Conservation (phyloP, 2,329 filamentous ascomycete species). For the Neopestalotiopsis rosae region DNA sequence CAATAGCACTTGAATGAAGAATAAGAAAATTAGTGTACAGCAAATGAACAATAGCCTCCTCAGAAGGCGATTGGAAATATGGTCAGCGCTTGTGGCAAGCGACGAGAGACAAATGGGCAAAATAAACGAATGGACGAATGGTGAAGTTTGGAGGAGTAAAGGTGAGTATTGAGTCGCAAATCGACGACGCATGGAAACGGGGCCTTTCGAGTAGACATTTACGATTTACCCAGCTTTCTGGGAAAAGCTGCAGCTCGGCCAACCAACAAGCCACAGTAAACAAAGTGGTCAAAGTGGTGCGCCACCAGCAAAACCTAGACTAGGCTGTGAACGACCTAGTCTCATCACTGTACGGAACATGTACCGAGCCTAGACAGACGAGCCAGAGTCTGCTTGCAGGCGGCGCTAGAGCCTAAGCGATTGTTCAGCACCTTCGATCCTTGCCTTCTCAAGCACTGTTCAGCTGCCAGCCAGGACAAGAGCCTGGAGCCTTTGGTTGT, state of each 20-base stretch:
- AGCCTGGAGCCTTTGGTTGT: neutral
- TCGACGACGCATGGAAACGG: neutral
- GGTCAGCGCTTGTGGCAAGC: neutral
- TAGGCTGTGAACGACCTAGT: neutral
- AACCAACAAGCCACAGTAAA: slow-evolving; percentile 24
- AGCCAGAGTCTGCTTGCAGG: slow-evolving; percentile 21
- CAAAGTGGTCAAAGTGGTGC: slow-evolving; percentile 13
- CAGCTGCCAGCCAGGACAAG: too few relatives aligned
- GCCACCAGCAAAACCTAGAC: neutral
- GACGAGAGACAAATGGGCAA: neutral
- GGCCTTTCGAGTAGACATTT: neutral
- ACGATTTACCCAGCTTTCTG: slow-evolving; percentile 8
- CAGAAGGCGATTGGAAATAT: neutral
- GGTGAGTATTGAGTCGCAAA: neutral
- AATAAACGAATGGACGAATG: slow-evolving; percentile 7
- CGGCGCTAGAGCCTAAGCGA: too few relatives aligned
- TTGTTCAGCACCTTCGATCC: too few relatives aligned
- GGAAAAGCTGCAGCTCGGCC: slow-evolving; percentile 20
- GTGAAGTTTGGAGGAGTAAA: neutral
- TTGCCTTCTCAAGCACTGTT: too few relatives aligned
- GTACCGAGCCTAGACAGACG: neutral
- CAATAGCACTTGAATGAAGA: neutral
- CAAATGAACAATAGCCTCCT: neutral
- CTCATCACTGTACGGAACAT: neutral
- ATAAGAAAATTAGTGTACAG: neutral